These are phyloP conservation scores for Haematococcus lacustris DNA, from an alignment of 139 green algal species.

Conservation along the genomic window DNA sequence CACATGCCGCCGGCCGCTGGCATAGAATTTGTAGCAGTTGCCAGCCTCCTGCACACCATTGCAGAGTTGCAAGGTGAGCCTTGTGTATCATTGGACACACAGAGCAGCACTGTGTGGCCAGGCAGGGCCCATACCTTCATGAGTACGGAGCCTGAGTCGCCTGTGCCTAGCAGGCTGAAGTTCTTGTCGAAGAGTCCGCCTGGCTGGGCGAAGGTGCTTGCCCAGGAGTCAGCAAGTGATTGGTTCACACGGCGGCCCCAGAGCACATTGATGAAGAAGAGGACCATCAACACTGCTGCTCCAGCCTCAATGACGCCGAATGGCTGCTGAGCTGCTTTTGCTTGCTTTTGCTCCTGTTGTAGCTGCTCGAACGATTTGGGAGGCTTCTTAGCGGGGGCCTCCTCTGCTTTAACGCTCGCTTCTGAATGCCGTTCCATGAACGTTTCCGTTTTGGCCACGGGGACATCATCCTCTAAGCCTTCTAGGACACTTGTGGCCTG, in stretches of 20 bases:
- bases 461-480: too few relatives aligned
- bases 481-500: too few relatives aligned
- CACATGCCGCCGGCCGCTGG: slow-evolving; percentile 29
- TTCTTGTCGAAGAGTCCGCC: slow-evolving; percentile 11
- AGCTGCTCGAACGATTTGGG: too few relatives aligned
- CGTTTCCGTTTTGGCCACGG: too few relatives aligned
- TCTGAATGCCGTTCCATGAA: too few relatives aligned
- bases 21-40: slow-evolving; percentile 34
- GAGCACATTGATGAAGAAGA: slow-evolving; percentile 2
- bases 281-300: neutral
- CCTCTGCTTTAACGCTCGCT: too few relatives aligned
- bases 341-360: too few relatives aligned
- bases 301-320: neutral
- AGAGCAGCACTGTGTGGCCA: neutral
- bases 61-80: neutral
- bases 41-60: slow-evolving; percentile 10
- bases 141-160: neutral
- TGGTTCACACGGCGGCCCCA: neutral
- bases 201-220: neutral
- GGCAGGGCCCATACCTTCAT: neutral
- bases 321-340: too few relatives aligned
- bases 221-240: slow-evolving; percentile 1
- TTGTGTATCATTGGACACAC: neutral
- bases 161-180: slow-evolving; percentile 5
- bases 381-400: too few relatives aligned